Evolutionary conservation across 2,329 filamentous ascomycete genomes (phyloP).

Genomic region (Fusarium sterilihyphosum): DNA sequence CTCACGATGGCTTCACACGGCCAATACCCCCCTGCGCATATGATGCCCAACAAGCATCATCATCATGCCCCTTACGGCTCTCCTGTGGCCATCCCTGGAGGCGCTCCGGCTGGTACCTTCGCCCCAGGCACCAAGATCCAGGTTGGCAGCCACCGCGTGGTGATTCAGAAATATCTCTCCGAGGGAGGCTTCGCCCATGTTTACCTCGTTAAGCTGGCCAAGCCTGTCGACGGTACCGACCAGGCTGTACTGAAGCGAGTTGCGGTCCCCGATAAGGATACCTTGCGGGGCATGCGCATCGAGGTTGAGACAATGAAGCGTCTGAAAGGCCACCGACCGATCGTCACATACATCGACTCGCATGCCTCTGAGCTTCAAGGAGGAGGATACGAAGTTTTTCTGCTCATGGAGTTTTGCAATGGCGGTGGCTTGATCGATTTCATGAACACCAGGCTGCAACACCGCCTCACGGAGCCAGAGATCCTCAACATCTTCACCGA

Average conservation of each 20-base stretch:
- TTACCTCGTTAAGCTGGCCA: constrained; percentile 89
- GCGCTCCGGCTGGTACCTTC: constrained; percentile 84
- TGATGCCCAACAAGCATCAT: constrained; percentile 48
- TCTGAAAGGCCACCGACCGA: constrained; percentile 93
- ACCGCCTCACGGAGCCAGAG: constrained; percentile 95
- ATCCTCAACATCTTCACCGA: constrained; percentile 97
- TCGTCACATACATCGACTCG: constrained; percentile 98
- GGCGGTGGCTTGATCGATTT: constrained; percentile 98
- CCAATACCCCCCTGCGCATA: constrained; percentile 46
- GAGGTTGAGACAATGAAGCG: constrained; percentile 99
- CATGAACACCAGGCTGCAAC: constrained; percentile 98
- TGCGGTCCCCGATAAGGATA: constrained; percentile 94
- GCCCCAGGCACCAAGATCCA: constrained; percentile 95
- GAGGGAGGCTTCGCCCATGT: constrained; percentile 99
- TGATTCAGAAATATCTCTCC: constrained; percentile 96
- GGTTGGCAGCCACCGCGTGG: constrained; percentile 89
- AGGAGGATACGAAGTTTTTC: constrained; percentile 95
- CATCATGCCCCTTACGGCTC: constrained; percentile 58
- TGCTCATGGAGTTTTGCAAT: constrained; percentile 97
- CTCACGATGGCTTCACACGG: constrained; percentile 51
- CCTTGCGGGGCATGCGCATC: constrained; percentile 93
- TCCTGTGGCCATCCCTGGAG: constrained; percentile 52
- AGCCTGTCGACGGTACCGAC: constrained; percentile 80
- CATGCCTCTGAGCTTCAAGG: constrained; percentile 94
- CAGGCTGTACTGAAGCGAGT: constrained; percentile 92